A percentile compares a stretch with the other conserved stretches of the same genome.
Conservation (phyloP, 2,329 filamentous ascomycete species). For the Esteya vermicola region DNA sequence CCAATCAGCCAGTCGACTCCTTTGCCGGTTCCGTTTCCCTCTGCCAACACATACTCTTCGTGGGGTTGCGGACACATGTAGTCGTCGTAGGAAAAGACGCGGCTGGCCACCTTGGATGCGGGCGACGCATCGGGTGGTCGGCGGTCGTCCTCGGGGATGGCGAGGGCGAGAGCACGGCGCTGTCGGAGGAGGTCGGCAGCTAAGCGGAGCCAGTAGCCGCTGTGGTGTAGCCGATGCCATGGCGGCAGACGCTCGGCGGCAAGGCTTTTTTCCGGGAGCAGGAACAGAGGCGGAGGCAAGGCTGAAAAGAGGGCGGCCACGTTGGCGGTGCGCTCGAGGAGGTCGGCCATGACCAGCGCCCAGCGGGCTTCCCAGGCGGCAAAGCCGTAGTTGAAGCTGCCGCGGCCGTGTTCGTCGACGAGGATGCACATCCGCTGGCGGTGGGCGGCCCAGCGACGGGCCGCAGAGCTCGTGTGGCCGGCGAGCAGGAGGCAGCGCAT, state of each 20-base stretch:
- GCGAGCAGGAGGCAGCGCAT: conserved; percentile 74
- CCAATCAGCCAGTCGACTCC: too few relatives aligned
- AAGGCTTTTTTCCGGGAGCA: conserved; percentile 43
- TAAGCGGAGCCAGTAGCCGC: conserved; percentile 51
- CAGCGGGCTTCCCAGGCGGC: conserved; percentile 79
- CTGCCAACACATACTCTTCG: conserved; percentile 41
- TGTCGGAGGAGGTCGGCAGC: conserved; percentile 42
- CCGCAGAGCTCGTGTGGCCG: conserved; percentile 63
- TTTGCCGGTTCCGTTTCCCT: too few relatives aligned
- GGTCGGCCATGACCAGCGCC: conserved; percentile 46
- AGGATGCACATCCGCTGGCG: conserved; percentile 60
- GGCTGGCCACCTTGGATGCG: conserved; percentile 30
- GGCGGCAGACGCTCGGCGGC: conserved; percentile 38
- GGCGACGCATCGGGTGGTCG: conserved; percentile 32
- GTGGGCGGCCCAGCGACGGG: conserved; percentile 68
- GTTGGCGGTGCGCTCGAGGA: conserved; percentile 40
- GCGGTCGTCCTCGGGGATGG: conserved; percentile 46
- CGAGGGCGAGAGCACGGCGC: conserved; percentile 37
- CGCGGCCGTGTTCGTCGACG: conserved; percentile 69
- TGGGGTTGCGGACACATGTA: conserved; percentile 53
- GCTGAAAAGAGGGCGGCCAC: conserved; percentile 18
- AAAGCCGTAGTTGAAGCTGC: conserved; percentile 84
- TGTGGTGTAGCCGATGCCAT: conserved; percentile 51
- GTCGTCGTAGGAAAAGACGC: conserved; percentile 46
- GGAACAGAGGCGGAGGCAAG: conserved; percentile 33